Conservation (phyloP, 1,284 basidiomycete species). For the Papiliotrema nemorosa region DNA sequence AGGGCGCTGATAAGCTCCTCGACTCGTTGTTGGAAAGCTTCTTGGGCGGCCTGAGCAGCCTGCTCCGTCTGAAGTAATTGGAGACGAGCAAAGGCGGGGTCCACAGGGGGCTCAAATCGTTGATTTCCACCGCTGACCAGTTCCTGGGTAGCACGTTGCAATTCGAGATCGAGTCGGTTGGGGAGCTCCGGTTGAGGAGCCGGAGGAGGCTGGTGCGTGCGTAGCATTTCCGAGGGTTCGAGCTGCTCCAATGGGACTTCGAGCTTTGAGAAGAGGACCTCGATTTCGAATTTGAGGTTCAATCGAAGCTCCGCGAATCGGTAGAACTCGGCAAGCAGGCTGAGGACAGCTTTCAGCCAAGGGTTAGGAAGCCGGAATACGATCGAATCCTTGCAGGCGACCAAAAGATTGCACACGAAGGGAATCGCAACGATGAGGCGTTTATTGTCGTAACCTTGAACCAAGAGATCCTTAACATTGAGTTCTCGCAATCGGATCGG, state of each 20-base stretch:
- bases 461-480: conserved; percentile 91
- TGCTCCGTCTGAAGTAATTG: conserved; percentile 46
- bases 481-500: conserved; percentile 92
- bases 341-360: conserved; percentile 94
- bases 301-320: conserved; percentile 95
- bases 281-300: conserved; percentile 98
- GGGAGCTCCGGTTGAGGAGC: conserved; percentile 37
- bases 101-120: conserved; percentile 29
- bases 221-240: conserved; percentile 76
- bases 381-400: conserved; percentile 80
- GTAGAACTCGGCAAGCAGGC: conserved; percentile 90
- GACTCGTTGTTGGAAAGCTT: conserved; percentile 46
- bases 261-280: conserved; percentile 90
- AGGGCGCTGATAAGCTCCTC: conserved; percentile 66
- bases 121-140: conserved; percentile 26
- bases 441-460: conserved; percentile 92
- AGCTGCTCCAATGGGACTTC: conserved; percentile 83
- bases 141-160: conserved; percentile 35
- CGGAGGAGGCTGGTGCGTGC: conserved; percentile 45
- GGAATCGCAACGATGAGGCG: conserved; percentile 93
- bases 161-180: conserved; percentile 40
- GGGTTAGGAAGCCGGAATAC: conserved; percentile 97
- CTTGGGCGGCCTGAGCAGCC: conserved; percentile 47
- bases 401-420: conserved; percentile 96
- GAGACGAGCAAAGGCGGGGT: conserved; percentile 40